Evolutionary conservation across 441 rosid species (phyloP).

Genomic region (Gossypium lobatum): DNA sequence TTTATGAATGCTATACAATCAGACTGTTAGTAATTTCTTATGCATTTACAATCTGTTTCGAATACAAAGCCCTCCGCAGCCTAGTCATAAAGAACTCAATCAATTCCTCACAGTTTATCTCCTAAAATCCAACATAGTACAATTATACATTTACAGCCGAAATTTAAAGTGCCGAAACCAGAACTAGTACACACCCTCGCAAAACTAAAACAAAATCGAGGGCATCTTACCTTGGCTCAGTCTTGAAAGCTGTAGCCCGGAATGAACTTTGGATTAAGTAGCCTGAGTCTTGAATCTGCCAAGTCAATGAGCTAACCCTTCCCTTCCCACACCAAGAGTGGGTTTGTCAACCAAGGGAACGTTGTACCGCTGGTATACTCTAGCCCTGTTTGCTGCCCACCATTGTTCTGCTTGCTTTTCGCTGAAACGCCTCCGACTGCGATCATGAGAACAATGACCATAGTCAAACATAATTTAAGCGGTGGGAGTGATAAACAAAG

Average conservation of each 20-base stretch:
- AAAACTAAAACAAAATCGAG: slow-evolving; percentile 18
- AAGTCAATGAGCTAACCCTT: slow-evolving; percentile 30
- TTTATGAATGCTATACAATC: slow-evolving; percentile 15
- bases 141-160: slow-evolving; percentile 12
- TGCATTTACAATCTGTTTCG: slow-evolving; percentile 32
- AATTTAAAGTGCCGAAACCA: slow-evolving; percentile 4
- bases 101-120: slow-evolving; percentile 1
- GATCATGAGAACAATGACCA: background rate
- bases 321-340: slow-evolving; percentile 27
- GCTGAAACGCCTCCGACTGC: slow-evolving; percentile 48
- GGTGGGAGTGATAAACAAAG: background rate
- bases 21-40: slow-evolving; percentile 5
- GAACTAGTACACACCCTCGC: background rate
- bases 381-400: slow-evolving; percentile 50
- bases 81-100: slow-evolving; percentile 39
- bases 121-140: background rate
- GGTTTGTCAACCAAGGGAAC: slow-evolving; percentile 36
- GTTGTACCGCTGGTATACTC: slow-evolving; percentile 40
- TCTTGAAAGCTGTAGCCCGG: slow-evolving; percentile 16
- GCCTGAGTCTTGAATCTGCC: slow-evolving; percentile 8
- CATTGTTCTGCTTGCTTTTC: slow-evolving; percentile 56
- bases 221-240: slow-evolving; percentile 13
- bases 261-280: slow-evolving; percentile 12
- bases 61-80: slow-evolving; percentile 20
- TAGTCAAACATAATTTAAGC: background rate